These are phyloP conservation scores for Nidula niveotomentosa DNA, from an alignment of 1,284 basidiomycete genomes.

Conservation along the genomic window DNA sequence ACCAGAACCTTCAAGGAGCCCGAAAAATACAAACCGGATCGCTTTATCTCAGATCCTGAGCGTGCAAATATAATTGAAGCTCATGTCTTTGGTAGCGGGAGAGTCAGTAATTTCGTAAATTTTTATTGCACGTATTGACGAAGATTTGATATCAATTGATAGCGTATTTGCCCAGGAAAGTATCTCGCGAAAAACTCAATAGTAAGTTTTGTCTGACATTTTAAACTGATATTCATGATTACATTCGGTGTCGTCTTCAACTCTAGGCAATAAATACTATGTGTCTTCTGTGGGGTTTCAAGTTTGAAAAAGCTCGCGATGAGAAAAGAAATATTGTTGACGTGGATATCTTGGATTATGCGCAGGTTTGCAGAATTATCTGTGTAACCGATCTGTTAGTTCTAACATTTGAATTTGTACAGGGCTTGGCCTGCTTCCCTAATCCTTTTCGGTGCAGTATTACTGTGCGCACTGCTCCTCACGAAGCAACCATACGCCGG, in stretches of 20 bases:
- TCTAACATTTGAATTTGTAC: no score
- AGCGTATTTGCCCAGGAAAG: neutral
- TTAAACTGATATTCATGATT: neutral
- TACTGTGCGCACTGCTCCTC: no score
- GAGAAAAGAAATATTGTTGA: slow-evolving; percentile 1
- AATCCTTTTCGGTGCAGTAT: no score
- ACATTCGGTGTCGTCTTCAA: neutral
- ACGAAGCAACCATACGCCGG: no score
- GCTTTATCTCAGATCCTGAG: neutral
- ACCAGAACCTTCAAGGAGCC: neutral
- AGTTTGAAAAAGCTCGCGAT: neutral
- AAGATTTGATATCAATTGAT: neutral
- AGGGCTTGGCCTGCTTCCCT: no score
- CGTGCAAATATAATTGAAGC: neutral
- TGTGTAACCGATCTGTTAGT: no score
- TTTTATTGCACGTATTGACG: neutral
- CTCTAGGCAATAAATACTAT: neutral
- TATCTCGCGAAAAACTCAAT: neutral
- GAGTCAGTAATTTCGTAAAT: neutral
- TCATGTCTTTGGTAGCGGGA: neutral
- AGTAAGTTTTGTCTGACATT: neutral
- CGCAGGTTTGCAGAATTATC: no score
- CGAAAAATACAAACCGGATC: neutral
- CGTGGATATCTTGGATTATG: neutral
- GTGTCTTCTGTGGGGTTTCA: neutral